phyloP scores from a whole-genome alignment of 2,329 filamentous ascomycete genomes.

The Aspergillus aculeatinus region DNA sequence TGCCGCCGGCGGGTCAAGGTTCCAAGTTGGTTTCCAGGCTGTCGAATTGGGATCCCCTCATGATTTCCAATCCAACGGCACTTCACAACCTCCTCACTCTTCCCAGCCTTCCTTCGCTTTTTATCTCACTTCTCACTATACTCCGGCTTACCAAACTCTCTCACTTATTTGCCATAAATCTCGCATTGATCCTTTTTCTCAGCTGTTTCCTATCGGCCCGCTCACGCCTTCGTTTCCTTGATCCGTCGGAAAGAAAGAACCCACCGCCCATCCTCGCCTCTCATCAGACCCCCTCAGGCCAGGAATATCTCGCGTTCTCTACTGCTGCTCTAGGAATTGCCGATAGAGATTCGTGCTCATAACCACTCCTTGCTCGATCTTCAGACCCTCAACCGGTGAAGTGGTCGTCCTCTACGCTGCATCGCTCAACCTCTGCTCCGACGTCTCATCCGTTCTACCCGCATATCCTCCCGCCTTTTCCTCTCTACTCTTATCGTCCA shows the following conservation, averaged over 20 bases:
- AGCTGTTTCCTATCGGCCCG: neutral
- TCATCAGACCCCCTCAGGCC: neutral
- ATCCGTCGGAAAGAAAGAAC: neutral
- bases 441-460: neutral
- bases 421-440: neutral
- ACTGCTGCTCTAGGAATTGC: neutral
- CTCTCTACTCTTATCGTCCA: neutral
- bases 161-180: conserved; percentile 3
- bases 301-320: neutral
- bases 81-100: neutral
- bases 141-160: neutral
- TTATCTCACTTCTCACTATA: neutral
- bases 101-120: neutral
- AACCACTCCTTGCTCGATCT: neutral
- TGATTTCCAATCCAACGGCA: conserved; percentile 14
- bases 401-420: neutral
- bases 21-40: conserved; percentile 10
- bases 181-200: conserved; percentile 4
- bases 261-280: neutral
- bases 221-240: neutral
- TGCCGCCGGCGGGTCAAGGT: neutral
- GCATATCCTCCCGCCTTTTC: neutral
- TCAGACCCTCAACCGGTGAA: neutral
- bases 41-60: conserved; percentile 16
- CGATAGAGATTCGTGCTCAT: neutral